These are phyloP conservation scores for Baudoinia panamericana DNA, from an alignment of 495 filamentous ascomycete genomes.

Conservation along the genomic window DNA sequence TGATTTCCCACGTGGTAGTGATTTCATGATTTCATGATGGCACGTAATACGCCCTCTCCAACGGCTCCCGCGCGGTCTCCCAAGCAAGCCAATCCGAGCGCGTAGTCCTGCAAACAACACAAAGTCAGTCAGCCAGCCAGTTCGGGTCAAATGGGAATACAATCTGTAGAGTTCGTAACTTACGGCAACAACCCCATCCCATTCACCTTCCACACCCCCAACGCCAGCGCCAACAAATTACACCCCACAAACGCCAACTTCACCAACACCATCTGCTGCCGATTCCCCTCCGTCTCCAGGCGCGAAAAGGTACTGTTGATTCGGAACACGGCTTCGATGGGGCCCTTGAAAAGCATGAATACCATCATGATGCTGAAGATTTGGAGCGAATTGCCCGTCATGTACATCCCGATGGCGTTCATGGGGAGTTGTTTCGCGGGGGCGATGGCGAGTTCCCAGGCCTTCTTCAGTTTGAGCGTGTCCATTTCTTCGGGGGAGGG, in stretches of 20 bases:
- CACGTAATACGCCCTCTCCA: constrained; percentile 49
- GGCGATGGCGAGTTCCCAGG: constrained; percentile 92
- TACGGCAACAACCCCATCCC: constrained; percentile 90
- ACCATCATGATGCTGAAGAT: constrained; percentile 99
- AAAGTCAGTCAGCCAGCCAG: too few relatives aligned
- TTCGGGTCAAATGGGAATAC: too few relatives aligned
- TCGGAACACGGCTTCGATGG: constrained; percentile 66
- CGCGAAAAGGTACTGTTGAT: constrained; percentile 71
- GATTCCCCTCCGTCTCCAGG: constrained; percentile 76
- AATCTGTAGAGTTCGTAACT: constrained; percentile 30
- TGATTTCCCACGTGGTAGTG: too few relatives aligned
- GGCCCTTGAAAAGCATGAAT: constrained; percentile 95
- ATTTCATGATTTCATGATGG: too few relatives aligned
- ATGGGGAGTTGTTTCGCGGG: constrained; percentile 92
- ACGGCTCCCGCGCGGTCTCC: constrained; percentile 65
- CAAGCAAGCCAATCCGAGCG: constrained; percentile 92
- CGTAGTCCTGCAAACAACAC: constrained; percentile 51
- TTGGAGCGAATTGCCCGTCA: constrained; percentile 96
- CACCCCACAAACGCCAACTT: constrained; percentile 78
- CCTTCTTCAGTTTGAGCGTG: constrained; percentile 91
- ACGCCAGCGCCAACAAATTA: constrained; percentile 66
- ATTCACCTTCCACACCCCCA: constrained; percentile 96
- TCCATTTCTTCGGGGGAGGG: constrained; percentile 75
- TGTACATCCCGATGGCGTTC: constrained; percentile 99
- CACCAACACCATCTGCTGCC: constrained; percentile 54